phyloP scores from a whole-genome alignment of 441 rosid species.

The Erysimum pusillum region DNA sequence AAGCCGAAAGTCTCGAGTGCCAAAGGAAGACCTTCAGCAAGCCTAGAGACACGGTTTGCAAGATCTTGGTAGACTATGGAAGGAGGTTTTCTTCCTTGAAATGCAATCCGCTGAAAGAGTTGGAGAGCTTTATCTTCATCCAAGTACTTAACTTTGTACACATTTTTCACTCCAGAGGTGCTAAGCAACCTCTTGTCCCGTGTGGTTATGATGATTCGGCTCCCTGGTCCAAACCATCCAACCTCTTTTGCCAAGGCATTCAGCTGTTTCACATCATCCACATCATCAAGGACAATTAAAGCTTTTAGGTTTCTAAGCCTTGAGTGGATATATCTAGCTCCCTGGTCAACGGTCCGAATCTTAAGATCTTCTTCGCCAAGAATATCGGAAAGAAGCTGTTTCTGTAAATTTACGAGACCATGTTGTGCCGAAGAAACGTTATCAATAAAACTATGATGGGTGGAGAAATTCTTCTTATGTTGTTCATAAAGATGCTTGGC shows the following conservation, averaged over 20 bases:
- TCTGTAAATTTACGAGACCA: neutral
- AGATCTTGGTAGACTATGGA: neutral
- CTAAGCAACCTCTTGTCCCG: slow-evolving; percentile 19
- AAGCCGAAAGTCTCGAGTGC: slow-evolving; percentile 38
- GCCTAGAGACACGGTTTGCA: neutral
- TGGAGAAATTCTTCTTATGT: neutral
- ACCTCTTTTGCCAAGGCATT: neutral
- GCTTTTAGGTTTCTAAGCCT: neutral
- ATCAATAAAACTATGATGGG: slow-evolving; percentile 7
- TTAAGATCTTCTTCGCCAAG: neutral
- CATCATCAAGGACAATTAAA: neutral
- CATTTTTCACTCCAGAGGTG: neutral
- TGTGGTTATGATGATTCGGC: neutral
- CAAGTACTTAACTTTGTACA: slow-evolving; percentile 26
- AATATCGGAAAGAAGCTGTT: neutral
- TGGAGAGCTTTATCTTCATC: slow-evolving; percentile 26
- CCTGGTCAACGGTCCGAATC: neutral
- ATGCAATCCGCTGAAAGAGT: slow-evolving; percentile 42
- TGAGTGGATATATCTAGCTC: neutral
- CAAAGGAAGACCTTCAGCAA: slow-evolving; percentile 47
- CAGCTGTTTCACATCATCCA: neutral
- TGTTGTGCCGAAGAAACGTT: neutral
- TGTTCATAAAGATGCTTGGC: slow-evolving; percentile 17
- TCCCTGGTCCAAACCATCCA: neutral
- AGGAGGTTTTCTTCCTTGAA: slow-evolving; percentile 7